Evolutionary conservation across 257 asterid genomes (phyloP).

Genomic region (Solanum infundibuliforme): DNA sequence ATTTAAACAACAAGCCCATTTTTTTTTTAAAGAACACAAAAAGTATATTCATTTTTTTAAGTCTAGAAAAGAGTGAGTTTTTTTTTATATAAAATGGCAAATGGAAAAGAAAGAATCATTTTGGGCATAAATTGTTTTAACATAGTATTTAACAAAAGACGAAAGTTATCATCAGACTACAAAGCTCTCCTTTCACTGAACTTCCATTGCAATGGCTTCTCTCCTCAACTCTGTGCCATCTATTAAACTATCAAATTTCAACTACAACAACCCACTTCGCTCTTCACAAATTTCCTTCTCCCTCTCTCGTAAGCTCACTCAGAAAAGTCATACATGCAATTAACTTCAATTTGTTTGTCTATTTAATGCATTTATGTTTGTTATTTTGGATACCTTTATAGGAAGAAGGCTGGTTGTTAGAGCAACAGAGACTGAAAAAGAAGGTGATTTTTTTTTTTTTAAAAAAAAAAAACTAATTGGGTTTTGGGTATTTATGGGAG

Average conservation of each 20-base stretch:
- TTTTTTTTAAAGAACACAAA: neutral
- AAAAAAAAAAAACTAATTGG: neutral
- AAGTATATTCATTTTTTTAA: neutral
- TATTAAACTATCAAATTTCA: constrained; percentile 21
- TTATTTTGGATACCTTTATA: neutral
- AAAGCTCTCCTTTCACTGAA: neutral
- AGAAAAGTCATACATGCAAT: neutral
- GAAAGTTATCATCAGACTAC: neutral
- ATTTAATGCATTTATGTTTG: neutral
- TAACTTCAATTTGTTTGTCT: neutral
- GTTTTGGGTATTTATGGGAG: neutral
- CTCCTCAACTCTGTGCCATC: constrained; percentile 34
- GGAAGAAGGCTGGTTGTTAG: constrained; percentile 64
- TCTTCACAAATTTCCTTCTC: constrained; percentile 28
- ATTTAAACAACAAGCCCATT: neutral
- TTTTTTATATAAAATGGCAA: neutral
- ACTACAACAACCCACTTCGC: constrained; percentile 13
- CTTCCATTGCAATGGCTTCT: constrained; percentile 45
- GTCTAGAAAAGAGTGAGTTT: neutral
- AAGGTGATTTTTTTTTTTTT: constrained; percentile 21
- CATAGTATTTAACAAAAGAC: neutral
- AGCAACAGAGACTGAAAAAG: constrained; percentile 74
- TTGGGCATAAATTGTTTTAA: neutral
- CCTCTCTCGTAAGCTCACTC: constrained; percentile 33
- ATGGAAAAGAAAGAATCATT: neutral